Percentiles rank a stretch among this genome's conserved stretches.
Evolutionary conservation across 257 asterid genomes (phyloP).

Genomic region (Paulownia fortunei): DNA sequence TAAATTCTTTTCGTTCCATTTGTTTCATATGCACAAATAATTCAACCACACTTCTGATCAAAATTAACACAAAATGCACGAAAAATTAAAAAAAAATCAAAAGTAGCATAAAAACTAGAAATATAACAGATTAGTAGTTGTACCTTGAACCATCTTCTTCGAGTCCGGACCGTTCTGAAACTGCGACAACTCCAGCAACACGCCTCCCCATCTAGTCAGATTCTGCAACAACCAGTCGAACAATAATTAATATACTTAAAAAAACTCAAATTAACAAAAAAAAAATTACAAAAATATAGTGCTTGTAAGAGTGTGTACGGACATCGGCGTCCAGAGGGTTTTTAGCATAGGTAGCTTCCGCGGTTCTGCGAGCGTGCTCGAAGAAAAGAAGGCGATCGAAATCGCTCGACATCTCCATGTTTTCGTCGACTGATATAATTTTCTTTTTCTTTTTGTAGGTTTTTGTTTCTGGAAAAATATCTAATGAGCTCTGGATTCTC

Average conservation of each 20-base stretch:
- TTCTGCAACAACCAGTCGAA: constrained; percentile 57
- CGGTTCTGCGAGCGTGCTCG: constrained; percentile 86
- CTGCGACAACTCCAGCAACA: constrained; percentile 85
- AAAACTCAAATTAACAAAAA: background rate
- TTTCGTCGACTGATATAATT: constrained; percentile 15
- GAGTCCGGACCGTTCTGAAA: constrained; percentile 77
- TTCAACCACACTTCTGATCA: background rate
- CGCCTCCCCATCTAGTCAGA: constrained; percentile 92
- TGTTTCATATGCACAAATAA: background rate
- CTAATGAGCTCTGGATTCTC: background rate
- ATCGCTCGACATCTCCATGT: constrained; percentile 71
- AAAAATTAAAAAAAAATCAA: background rate
- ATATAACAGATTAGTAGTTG: background rate
- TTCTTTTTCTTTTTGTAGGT: background rate
- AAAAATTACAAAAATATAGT: background rate
- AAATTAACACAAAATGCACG: background rate
- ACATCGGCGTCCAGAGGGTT: constrained; percentile 90
- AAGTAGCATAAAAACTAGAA: background rate
- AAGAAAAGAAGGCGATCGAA: constrained; percentile 84
- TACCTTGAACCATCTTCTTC: constrained; percentile 80
- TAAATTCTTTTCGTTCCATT: background rate
- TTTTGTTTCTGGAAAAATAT: background rate
- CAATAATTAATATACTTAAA: background rate
- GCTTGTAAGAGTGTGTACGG: background rate
- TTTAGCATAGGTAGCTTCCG: constrained; percentile 67